phyloP scores from a whole-genome alignment of 139 green algal genomes.

The Pleodorina starrii region DNA sequence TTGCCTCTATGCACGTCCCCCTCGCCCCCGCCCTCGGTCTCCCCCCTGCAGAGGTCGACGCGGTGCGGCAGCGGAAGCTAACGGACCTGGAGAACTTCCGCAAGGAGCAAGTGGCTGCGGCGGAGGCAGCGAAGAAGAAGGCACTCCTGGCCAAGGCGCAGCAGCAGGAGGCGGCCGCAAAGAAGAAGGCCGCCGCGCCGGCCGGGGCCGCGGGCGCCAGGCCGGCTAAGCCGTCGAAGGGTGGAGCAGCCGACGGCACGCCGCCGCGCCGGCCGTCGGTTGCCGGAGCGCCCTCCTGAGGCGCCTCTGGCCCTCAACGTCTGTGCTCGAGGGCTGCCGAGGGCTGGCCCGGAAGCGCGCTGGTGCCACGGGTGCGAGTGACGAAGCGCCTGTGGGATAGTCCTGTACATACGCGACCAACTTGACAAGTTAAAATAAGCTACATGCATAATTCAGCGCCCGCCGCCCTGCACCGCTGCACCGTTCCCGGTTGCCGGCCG shows the following conservation, averaged over 20 bases:
- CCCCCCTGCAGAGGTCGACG: slow-evolving; percentile 55
- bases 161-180: slow-evolving; percentile 17
- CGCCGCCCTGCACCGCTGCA: no score
- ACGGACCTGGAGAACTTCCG: slow-evolving; percentile 60
- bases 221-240: neutral
- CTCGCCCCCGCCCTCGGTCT: no score
- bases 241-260: neutral
- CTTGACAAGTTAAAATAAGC: no score
- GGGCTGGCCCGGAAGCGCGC: no score
- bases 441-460: no score
- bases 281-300: neutral
- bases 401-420: slow-evolving; percentile 6
- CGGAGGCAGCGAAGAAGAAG: slow-evolving; percentile 59
- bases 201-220: neutral
- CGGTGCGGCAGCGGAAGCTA: slow-evolving; percentile 54
- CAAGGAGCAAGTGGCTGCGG: slow-evolving; percentile 57
- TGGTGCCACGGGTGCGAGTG: neutral
- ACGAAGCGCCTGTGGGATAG: neutral
- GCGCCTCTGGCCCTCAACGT: no score
- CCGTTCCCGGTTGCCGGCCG: no score
- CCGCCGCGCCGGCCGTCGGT: slow-evolving; percentile 3
- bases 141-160: slow-evolving; percentile 52
- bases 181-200: slow-evolving; percentile 16
- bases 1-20: no score
- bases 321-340: no score